Evolutionary conservation across 1,284 basidiomycete genomes (phyloP).

Genomic region (Irpex rosettiformis): DNA sequence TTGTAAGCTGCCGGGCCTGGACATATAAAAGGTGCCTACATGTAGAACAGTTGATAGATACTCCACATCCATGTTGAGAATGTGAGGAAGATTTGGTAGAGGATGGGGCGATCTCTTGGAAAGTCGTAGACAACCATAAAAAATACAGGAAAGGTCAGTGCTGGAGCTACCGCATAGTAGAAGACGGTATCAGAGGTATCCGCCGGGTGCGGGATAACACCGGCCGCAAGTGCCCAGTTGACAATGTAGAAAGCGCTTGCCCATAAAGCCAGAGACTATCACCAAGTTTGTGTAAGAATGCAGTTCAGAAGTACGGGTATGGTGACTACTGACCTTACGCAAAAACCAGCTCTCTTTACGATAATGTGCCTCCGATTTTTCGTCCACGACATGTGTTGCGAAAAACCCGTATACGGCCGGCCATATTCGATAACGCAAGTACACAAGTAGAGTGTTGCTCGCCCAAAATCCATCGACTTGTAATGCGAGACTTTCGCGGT

Average conservation of each 20-base stretch:
- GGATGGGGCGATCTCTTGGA: conserved; percentile 53
- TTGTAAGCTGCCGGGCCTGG: background rate
- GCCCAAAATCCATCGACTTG: conserved; percentile 30
- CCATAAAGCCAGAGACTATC: conserved; percentile 57
- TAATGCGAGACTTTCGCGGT: conserved; percentile 33
- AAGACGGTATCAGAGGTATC: conserved; percentile 54
- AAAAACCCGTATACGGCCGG: conserved; percentile 48
- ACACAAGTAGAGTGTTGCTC: conserved; percentile 26
- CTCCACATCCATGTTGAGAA: conserved; percentile 57
- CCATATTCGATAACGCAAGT: conserved; percentile 38
- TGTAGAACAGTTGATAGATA: conserved; percentile 49
- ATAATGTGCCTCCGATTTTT: conserved; percentile 59
- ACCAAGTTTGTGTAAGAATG: conserved; percentile 3
- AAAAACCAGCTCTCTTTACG: conserved; percentile 49
- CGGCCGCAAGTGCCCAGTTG: conserved; percentile 66
- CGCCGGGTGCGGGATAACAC: conserved; percentile 47
- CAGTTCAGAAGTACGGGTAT: background rate
- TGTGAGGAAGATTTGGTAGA: conserved; percentile 59
- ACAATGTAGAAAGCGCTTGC: conserved; percentile 62
- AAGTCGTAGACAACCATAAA: conserved; percentile 68
- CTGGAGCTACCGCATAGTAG: conserved; percentile 53
- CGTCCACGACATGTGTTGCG: conserved; percentile 51
- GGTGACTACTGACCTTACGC: conserved; percentile 35
- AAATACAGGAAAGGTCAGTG: conserved; percentile 38
- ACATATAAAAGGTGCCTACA: conserved; percentile 33